Evolutionary conservation across 2,329 filamentous ascomycete species (phyloP), one percentile per base, ranked within the genome.

Genomic region (Apiospora arundinis): DNA sequence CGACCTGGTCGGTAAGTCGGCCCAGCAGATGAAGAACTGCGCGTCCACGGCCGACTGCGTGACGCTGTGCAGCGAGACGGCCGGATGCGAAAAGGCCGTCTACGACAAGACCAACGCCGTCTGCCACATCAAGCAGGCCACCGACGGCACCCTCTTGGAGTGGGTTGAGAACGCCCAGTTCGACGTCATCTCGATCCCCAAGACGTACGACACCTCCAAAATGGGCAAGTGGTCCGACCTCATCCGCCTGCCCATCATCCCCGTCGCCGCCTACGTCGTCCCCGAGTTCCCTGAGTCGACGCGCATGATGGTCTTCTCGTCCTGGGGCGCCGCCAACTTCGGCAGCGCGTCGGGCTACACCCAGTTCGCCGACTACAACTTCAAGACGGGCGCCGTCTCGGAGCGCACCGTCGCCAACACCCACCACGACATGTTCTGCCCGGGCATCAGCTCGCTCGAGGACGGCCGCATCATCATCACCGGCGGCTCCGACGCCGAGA

Each of bases 391-490:
- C 60, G 70, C 70, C 32, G 37, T 71, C n/a, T 72, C 71, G 4
- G 37, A 72, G 69, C 44, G 70, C 2, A 63, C 67, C 49, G 67
- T 72, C 12, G 28, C 69, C 6, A 72, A 82, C 46, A 84, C 81
- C 1, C 76, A 82, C 32, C 82, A 83, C 71, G 83, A 86, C 73
- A 86, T 86, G 77, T 83, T 87, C 72, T 88, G 86, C 78, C 85
- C 85, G 1, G 85, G 84, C 1, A 83, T 86, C 28, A 82, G 80
- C 12, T 70, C 81, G 3, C 81, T 83, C 70, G 79, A 80, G 63
- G 79, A 82, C 25, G 85, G 83, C 2, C 78, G 79, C 12, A 78
- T 85, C 5, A 73, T 87, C 18, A 81, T 88, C 8, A 84, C 82
- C 6, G 85, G 86, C 9, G 86, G 86, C 2, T 79, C 81, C 18